A percentile compares a stretch with the other conserved stretches of the same genome.
phyloP scores from a whole-genome alignment of 2,329 filamentous ascomycete genomes.

The Colletotrichum lindemuthianum region DNA sequence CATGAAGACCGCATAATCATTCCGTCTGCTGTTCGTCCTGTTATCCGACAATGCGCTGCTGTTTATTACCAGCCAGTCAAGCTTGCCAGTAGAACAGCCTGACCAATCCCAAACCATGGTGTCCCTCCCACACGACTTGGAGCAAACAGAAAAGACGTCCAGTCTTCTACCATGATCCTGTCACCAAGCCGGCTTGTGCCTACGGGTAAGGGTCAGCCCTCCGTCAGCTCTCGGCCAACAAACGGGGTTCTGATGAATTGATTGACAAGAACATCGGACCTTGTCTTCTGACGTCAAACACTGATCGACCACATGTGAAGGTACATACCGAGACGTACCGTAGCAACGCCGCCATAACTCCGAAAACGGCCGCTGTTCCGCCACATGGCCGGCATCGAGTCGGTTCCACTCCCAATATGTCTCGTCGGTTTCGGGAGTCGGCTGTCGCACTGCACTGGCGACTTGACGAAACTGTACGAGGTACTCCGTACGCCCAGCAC shows the following conservation, averaged over 20 bases:
- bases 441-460: constrained; percentile 28
- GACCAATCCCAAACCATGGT: constrained; percentile 20
- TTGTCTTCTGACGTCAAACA: neutral
- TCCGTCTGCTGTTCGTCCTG: too few relatives aligned
- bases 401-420: constrained; percentile 12
- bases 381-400: constrained; percentile 25
- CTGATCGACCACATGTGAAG: neutral
- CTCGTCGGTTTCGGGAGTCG: neutral
- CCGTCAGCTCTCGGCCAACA: constrained; percentile 22
- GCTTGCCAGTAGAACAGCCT: constrained; percentile 13
- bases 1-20: neutral
- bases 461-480: constrained; percentile 22
- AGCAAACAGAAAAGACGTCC: constrained; percentile 13
- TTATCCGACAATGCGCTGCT: constrained; percentile 21
- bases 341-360: constrained; percentile 26
- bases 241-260: constrained; percentile 22
- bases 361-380: constrained; percentile 33
- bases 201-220: constrained; percentile 18
- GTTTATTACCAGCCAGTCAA: constrained; percentile 25
- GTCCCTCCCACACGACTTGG: constrained; percentile 18
- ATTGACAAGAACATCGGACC: constrained; percentile 23
- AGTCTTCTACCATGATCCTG: constrained; percentile 10
- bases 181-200: constrained; percentile 15
- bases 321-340: constrained; percentile 29
- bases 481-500: constrained; percentile 11